Evolutionary conservation across 257 asterid species (phyloP).

Genomic region (Hygrophila difformis): DNA sequence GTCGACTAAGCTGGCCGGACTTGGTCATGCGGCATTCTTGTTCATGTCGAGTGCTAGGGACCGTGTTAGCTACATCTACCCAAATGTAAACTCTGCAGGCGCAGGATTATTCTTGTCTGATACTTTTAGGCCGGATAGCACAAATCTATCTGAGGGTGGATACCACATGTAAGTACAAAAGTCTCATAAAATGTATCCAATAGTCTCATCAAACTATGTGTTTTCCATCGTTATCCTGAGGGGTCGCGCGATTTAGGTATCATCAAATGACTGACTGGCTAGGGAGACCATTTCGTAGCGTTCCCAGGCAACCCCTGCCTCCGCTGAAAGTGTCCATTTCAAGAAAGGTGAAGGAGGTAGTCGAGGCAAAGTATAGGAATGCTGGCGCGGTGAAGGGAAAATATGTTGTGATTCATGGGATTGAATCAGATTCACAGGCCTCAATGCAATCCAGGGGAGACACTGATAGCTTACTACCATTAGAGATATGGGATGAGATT

Average conservation of each 20-base stretch:
- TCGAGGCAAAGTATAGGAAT: slow-evolving; percentile 57
- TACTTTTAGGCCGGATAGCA: slow-evolving; percentile 48
- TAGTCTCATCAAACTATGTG: neutral
- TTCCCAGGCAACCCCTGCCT: slow-evolving; percentile 55
- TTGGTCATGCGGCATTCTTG: slow-evolving; percentile 79
- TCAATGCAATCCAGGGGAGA: slow-evolving; percentile 87
- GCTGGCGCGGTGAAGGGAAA: slow-evolving; percentile 72
- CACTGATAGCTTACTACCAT: slow-evolving; percentile 83
- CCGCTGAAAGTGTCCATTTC: slow-evolving; percentile 67
- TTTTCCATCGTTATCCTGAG: neutral
- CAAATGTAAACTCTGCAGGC: slow-evolving; percentile 79
- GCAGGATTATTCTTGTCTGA: slow-evolving; percentile 68
- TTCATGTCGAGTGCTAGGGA: slow-evolving; percentile 78
- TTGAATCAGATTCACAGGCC: slow-evolving; percentile 84
- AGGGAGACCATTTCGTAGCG: slow-evolving; percentile 62
- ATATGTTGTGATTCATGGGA: slow-evolving; percentile 76
- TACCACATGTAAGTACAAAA: slow-evolving; percentile 47
- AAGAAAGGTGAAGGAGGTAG: slow-evolving; percentile 66
- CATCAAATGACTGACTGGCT: slow-evolving; percentile 69
- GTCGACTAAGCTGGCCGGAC: slow-evolving; percentile 75
- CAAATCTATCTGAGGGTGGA: slow-evolving; percentile 68
- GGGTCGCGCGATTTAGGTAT: slow-evolving; percentile 36
- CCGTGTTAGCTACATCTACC: slow-evolving; percentile 69
- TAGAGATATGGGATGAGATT: slow-evolving; percentile 69
- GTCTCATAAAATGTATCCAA: neutral